phyloP scores from a whole-genome alignment of 768 basidiomycete species.

The Exidia glandulosa region DNA sequence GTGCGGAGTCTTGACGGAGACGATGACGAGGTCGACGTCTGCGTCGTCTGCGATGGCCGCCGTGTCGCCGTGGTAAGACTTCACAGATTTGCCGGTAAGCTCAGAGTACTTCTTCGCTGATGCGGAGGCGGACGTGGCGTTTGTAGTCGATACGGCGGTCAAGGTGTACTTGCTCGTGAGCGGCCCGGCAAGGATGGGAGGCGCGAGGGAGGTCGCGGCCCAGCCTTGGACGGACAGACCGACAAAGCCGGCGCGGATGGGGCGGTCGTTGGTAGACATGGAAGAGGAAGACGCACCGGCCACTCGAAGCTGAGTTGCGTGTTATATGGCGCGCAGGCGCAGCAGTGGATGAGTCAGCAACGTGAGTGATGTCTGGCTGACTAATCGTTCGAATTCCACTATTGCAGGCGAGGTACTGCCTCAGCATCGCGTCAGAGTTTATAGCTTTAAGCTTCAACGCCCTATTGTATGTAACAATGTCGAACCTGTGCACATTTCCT shows the following conservation, averaged over 20 bases:
- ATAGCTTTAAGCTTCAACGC: too few relatives aligned
- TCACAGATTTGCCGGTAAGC: constrained; percentile 16
- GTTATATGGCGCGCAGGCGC: too few relatives aligned
- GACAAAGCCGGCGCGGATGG: neutral
- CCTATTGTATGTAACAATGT: too few relatives aligned
- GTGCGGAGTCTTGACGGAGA: constrained; percentile 22
- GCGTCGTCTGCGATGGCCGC: constrained; percentile 22
- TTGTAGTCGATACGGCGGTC: constrained; percentile 26
- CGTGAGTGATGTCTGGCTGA: too few relatives aligned
- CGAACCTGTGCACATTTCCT: too few relatives aligned
- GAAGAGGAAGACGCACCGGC: too few relatives aligned
- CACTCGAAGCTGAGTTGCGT: too few relatives aligned
- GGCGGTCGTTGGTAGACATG: neutral
- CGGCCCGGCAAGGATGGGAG: neutral
- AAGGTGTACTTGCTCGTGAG: constrained; percentile 12
- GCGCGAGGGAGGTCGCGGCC: neutral
- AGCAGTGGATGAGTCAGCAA: too few relatives aligned
- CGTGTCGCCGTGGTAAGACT: constrained; percentile 23
- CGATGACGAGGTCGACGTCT: constrained; percentile 27
- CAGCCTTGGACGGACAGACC: neutral
- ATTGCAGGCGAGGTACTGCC: too few relatives aligned
- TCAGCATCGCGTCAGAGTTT: too few relatives aligned
- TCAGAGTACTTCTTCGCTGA: constrained; percentile 21
- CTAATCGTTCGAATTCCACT: too few relatives aligned
- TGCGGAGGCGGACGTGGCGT: constrained; percentile 18